A percentile compares a stretch with the other conserved stretches of the same genome.
Conservation (phyloP, 139 green algal species). For the Mesotaenium endlicherianum region DNA sequence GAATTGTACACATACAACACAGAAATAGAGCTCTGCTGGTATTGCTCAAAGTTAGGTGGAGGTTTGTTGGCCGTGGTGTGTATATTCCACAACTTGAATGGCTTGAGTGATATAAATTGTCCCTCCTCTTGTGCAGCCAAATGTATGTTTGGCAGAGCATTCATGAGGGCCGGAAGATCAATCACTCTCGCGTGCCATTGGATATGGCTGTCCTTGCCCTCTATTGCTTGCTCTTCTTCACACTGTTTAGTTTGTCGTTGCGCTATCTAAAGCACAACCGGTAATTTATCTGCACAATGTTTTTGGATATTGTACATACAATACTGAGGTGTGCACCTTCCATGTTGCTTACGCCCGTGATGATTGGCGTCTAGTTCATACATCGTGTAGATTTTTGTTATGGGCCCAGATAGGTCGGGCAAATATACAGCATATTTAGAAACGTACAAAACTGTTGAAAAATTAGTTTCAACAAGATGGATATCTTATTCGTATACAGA, state of each 20-base stretch:
- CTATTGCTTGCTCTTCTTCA: slow-evolving; percentile 22
- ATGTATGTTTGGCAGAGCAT: neutral
- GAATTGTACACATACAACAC: no score
- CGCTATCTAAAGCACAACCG: slow-evolving; percentile 36
- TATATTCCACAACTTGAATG: neutral
- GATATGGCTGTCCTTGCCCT: slow-evolving; percentile 30
- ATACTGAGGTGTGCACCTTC: no score
- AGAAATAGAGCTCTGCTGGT: neutral
- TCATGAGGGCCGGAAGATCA: neutral
- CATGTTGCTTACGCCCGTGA: no score
- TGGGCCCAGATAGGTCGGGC: no score
- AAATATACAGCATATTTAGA: no score
- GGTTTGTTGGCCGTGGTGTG: neutral
- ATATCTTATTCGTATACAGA: no score
- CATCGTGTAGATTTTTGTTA: no score
- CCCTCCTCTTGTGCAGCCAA: neutral
- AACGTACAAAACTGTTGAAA: no score
- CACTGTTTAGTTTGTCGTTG: slow-evolving; percentile 6
- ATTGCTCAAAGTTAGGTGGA: neutral
- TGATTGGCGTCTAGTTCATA: no score
- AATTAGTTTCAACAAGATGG: no score
- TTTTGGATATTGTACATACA: no score
- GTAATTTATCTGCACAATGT: no score
- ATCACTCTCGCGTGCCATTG: neutral
- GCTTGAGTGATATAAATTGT: neutral